Base-by-base conservation (phyloP, 2,329 filamentous ascomycete genomes). In the Fusarium anguioides region DNA sequence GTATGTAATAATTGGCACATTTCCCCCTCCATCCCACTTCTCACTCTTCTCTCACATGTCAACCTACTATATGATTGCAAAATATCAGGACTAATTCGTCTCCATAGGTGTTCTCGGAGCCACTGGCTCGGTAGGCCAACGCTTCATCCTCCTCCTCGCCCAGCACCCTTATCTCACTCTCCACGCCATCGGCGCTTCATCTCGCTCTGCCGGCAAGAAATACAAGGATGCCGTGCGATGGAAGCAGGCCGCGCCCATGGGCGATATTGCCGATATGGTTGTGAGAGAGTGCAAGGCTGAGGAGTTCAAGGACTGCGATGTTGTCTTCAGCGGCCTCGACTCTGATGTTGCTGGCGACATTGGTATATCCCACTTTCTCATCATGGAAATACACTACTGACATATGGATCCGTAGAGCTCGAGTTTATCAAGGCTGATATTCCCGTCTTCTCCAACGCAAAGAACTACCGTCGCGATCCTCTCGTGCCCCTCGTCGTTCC, bases 401-500 rank as follows among this genome's bases (percentile, higher is more conserved):
- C 47, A 2, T 54, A 23, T 17, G 15, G 40, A 31, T 37, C 18
- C 8, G 9, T 73, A 94, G 94, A 98, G 80, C 92, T 92, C 87
- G 92, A 92, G 71, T 98, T 98, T 79, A 86, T 97, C 75, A 91
- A 91, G 76, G 90, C 93, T 63, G 90, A 97, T 75, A 88, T 97
- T 49, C 89, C 93, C 74, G 91, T 97, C 77, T 98, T 99, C 84
- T 97, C 94, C 74, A 99, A 98, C 80, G 94, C 96, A 49, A 97
- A 97, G 81, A 98, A 97, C 87, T 93, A 97, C 86, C 91, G 96
- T 73, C 91, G 91, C 77, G 90, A 97, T 77, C 93, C 94, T 20
- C 84, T 95, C 46, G 94, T 97, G 4, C 96, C 96, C 12, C 89
- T 98, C 75, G 92, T 98, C 68, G 94, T 98, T 10, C 96, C 96